Percentiles rank a stretch among this genome's conserved stretches.
Conservation (phyloP, 257 asterid genomes). For the Primulina eburnea region DNA sequence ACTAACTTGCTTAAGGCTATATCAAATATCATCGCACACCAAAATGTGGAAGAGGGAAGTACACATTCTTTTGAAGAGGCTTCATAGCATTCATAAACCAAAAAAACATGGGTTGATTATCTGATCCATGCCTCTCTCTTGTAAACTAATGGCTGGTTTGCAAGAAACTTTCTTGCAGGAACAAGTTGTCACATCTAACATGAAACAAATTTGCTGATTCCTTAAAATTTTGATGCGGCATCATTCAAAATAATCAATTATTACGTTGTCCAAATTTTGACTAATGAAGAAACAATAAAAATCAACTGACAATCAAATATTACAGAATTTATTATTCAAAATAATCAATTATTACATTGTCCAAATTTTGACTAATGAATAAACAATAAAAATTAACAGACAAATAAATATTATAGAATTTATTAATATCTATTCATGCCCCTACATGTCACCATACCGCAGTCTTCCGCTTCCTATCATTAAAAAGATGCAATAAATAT, state of each 20-base stretch:
- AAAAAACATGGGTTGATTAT: neutral
- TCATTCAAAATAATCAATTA: neutral
- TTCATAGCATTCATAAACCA: neutral
- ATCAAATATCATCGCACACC: too few relatives aligned
- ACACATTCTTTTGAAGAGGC: neutral
- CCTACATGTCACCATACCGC: neutral
- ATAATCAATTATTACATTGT: too few relatives aligned
- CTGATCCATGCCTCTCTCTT: neutral
- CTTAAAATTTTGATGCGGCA: neutral
- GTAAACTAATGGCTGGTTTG: neutral
- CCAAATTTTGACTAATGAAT: too few relatives aligned
- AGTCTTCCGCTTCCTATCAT: neutral
- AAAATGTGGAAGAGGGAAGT: too few relatives aligned
- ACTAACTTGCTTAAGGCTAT: too few relatives aligned
- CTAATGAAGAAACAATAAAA: neutral
- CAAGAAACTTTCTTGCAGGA: neutral
- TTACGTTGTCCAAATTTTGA: neutral
- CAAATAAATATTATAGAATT: neutral
- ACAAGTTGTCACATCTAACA: neutral
- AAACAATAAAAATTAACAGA: neutral
- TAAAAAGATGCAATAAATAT: neutral
- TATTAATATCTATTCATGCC: too few relatives aligned
- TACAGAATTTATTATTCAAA: too few relatives aligned
- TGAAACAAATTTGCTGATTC: constrained; percentile 19
- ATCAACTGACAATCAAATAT: too few relatives aligned